A percentile compares a stretch with the other conserved stretches of the same genome.
Conservation (phyloP, 352 stramenopile genomes). For the Phytophthora parvispora region DNA sequence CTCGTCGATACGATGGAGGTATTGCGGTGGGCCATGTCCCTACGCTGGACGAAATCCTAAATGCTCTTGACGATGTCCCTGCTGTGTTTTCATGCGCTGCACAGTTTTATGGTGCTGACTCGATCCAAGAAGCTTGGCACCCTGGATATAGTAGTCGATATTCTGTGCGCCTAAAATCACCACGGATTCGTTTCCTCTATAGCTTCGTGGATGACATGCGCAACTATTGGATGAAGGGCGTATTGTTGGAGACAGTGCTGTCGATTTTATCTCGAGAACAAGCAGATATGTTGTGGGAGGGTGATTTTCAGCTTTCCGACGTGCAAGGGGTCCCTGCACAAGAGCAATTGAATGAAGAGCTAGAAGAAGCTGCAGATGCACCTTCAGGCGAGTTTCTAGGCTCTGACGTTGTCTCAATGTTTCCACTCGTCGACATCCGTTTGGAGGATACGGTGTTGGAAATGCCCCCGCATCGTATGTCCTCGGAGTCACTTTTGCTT, state of each 20-base stretch:
- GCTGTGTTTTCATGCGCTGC: constrained; percentile 84
- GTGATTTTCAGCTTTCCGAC: constrained; percentile 71
- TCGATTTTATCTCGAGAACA: constrained; percentile 70
- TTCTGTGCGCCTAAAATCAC: constrained; percentile 78
- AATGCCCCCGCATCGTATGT: constrained; percentile 86
- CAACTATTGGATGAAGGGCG: constrained; percentile 77
- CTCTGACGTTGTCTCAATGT: constrained; percentile 85
- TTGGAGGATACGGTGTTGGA: constrained; percentile 77
- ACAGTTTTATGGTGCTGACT: constrained; percentile 80
- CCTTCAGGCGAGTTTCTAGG: constrained; percentile 43
- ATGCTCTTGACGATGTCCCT: constrained; percentile 58
- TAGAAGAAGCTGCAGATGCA: constrained; percentile 8
- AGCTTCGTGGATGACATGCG: constrained; percentile 86
- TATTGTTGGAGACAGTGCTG: constrained; percentile 71
- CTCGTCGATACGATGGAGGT: constrained; percentile 17
- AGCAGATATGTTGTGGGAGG: constrained; percentile 76
- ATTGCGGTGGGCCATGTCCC: constrained; percentile 59
- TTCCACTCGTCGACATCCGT: constrained; percentile 79
- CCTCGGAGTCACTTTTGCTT: constrained; percentile 76
- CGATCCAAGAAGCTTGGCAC: constrained; percentile 86
- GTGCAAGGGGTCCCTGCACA: constrained; percentile 27
- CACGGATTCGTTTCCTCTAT: constrained; percentile 85
- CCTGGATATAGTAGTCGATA: constrained; percentile 84
- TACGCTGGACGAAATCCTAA: constrained; percentile 66
- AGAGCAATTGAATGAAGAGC: constrained; percentile 17